Percentiles rank a stretch among this genome's conserved stretches.
Conservation (phyloP, 257 asterid species). For the Capsicum chinense region DNA sequence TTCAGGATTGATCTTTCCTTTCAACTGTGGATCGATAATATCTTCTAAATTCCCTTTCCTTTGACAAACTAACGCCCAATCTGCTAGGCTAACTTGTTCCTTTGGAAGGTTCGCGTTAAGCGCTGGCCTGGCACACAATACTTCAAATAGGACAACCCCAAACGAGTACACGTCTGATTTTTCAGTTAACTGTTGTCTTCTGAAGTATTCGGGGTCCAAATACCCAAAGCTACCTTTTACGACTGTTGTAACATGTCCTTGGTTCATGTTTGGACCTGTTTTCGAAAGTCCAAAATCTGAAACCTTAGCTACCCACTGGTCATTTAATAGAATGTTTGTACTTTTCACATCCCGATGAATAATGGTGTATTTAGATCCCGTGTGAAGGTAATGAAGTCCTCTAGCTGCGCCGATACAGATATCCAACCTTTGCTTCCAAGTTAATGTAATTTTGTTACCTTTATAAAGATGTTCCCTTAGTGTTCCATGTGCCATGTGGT, state of each 20-base stretch:
- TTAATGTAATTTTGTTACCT: conserved; percentile 55
- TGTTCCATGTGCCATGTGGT: conserved; percentile 83
- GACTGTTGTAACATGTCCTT: conserved; percentile 82
- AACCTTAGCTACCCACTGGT: conserved; percentile 89
- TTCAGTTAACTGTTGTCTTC: conserved; percentile 78
- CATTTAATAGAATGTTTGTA: conserved; percentile 77
- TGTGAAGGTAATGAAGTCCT: conserved; percentile 86
- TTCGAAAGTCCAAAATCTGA: conserved; percentile 90
- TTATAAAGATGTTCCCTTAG: conserved; percentile 82
- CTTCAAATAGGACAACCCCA: conserved; percentile 87
- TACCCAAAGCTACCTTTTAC: conserved; percentile 93
- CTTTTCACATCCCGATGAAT: conserved; percentile 93
- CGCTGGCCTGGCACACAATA: conserved; percentile 71
- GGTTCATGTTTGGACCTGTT: conserved; percentile 78
- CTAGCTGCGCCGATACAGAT: conserved; percentile 84
- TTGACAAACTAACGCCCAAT: conserved; percentile 69
- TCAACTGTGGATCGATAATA: conserved; percentile 68
- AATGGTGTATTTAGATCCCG: conserved; percentile 81
- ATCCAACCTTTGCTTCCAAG: conserved; percentile 83
- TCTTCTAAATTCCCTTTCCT: conserved; percentile 62
- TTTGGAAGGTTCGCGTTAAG: conserved; percentile 69
- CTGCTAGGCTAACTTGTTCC: conserved; percentile 85
- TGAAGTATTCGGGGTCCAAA: conserved; percentile 80
- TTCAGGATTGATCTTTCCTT: conserved; percentile 59
- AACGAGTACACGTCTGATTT: conserved; percentile 86